Conservation (phyloP, 495 filamentous ascomycete species). For the Copromyces sp. region DNA sequence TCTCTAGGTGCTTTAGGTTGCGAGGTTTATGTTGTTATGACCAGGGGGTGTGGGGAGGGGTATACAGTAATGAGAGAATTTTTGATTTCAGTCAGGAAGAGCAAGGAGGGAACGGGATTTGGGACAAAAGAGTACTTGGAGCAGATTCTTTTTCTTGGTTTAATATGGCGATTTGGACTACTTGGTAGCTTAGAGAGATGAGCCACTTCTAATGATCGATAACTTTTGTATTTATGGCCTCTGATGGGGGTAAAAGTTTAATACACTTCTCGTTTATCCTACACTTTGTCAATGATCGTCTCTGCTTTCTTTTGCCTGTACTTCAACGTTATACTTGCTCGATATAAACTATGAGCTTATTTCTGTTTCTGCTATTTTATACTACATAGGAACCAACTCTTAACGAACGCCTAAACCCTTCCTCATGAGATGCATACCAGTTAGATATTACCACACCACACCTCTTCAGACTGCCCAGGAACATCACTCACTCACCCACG, state of each 20-base stretch:
- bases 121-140: neutral
- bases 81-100: neutral
- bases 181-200: neutral
- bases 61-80: neutral
- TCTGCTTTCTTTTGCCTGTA: too few species aligned
- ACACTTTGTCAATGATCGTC: neutral
- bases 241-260: neutral
- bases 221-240: neutral
- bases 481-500: neutral
- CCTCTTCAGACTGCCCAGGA: neutral
- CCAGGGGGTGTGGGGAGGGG: neutral
- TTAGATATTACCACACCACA: neutral
- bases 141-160: neutral
- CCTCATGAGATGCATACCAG: neutral
- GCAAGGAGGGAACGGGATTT: neutral
- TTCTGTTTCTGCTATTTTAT: too few species aligned
- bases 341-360: too few species aligned
- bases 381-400: too few species aligned
- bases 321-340: too few species aligned
- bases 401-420: too few species aligned
- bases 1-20: slow-evolving; percentile 6
- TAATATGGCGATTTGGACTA: neutral
- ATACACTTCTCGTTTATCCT: neutral
- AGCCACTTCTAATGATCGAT: neutral
- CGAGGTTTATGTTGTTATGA: neutral